Evolutionary conservation across 129 eudicot species (phyloP).

Genomic region (Deinandra increscens): DNA sequence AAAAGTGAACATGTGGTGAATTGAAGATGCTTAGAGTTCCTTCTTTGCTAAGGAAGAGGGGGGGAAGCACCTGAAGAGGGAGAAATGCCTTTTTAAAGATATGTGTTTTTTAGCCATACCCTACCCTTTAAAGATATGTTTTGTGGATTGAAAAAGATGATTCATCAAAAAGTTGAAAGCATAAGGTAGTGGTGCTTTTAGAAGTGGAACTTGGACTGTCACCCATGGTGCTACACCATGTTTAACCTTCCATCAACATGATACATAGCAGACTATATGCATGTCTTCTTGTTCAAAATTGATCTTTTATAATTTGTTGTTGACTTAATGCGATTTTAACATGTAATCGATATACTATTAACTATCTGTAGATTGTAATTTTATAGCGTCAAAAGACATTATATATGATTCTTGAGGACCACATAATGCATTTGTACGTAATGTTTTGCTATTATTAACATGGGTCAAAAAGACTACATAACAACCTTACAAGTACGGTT

Average conservation of each 20-base stretch:
- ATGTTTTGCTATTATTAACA: too few species aligned
- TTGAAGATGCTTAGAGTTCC: slow-evolving; percentile 39
- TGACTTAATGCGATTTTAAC: background rate
- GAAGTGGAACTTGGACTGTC: slow-evolving; percentile 36
- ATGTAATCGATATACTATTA: background rate
- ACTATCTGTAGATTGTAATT: background rate
- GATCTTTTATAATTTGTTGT: background rate
- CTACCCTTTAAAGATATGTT: background rate
- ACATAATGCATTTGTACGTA: too few species aligned
- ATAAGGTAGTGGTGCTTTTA: slow-evolving; percentile 41
- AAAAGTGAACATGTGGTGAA: slow-evolving; percentile 12
- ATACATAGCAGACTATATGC: slow-evolving; percentile 3
- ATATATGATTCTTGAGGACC: background rate
- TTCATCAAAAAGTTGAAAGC: slow-evolving; percentile 35
- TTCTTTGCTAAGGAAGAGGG: slow-evolving; percentile 49
- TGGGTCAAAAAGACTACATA: too few species aligned
- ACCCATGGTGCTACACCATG: slow-evolving; percentile 34
- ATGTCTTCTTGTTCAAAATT: background rate
- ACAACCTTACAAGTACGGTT: too few species aligned
- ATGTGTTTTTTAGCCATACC: slow-evolving; percentile 15
- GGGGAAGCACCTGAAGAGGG: slow-evolving; percentile 37
- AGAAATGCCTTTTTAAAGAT: slow-evolving; percentile 34
- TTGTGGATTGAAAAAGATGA: slow-evolving; percentile 36
- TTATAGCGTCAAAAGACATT: background rate
- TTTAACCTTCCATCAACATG: slow-evolving; percentile 24